These are phyloP conservation scores for Alliaria petiolata DNA, from an alignment of 345 rosid genomes.

Conservation along the genomic window DNA sequence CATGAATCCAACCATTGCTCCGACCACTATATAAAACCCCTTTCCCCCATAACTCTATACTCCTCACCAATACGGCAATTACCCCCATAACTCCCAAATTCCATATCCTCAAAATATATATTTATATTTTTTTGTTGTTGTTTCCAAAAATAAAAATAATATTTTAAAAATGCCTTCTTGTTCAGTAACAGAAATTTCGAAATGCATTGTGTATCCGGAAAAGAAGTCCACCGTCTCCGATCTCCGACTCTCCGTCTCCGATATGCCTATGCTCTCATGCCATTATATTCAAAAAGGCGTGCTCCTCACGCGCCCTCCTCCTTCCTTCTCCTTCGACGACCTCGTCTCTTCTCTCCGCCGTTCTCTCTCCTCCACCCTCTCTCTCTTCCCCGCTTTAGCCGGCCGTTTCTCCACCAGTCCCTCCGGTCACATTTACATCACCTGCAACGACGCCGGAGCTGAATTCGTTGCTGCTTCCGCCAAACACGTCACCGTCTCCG, in stretches of 20 bases:
- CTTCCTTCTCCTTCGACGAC: slow-evolving; percentile 45
- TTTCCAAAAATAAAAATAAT: not conserved
- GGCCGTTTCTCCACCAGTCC: slow-evolving; percentile 69
- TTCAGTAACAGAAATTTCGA: slow-evolving; percentile 45
- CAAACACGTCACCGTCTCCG: slow-evolving; percentile 31
- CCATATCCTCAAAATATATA: not conserved
- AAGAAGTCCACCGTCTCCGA: slow-evolving; percentile 43
- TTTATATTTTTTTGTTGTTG: too few species aligned
- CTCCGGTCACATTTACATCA: slow-evolving; percentile 56
- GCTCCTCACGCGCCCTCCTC: slow-evolving; percentile 40
- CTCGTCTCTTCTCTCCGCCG: slow-evolving; percentile 46
- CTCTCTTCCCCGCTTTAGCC: slow-evolving; percentile 79
- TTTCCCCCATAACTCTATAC: not conserved
- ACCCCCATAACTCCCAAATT: not conserved
- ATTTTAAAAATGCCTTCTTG: slow-evolving; percentile 69
- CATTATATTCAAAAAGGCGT: slow-evolving; percentile 97
- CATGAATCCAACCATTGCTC: slow-evolving; percentile 44
- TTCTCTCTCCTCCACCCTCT: slow-evolving; percentile 66
- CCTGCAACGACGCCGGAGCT: slow-evolving; percentile 74
- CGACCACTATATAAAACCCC: slow-evolving; percentile 44
- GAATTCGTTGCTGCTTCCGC: slow-evolving; percentile 67
- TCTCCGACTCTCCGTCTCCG: slow-evolving; percentile 91
- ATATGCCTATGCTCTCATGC: slow-evolving; percentile 95
- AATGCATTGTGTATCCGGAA: slow-evolving; percentile 54
- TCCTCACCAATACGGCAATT: not conserved